A percentile compares a stretch with the other conserved stretches of the same genome.
phyloP scores from a whole-genome alignment of 371 early-diverging fungal genomes.

The Massospora cicadina region DNA sequence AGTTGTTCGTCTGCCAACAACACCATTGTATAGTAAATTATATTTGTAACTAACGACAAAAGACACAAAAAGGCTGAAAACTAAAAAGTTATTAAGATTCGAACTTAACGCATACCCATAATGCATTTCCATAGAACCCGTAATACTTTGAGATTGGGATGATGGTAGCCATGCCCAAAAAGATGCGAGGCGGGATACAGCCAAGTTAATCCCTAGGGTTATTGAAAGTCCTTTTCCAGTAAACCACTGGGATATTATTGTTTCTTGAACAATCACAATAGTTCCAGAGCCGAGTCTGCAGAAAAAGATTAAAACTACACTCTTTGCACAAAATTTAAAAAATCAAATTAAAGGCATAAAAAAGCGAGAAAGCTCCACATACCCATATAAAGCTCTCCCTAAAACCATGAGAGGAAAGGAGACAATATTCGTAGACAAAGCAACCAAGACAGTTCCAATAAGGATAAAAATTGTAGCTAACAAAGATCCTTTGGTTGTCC shows the following conservation, averaged over 20 bases:
- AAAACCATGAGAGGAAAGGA: neutral
- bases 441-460: slow-evolving; percentile 14
- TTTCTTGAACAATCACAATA: slow-evolving; percentile 5
- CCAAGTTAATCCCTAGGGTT: slow-evolving; percentile 27
- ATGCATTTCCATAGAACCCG: slow-evolving; percentile 1
- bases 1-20: slow-evolving; percentile 18
- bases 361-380: neutral
- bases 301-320: neutral
- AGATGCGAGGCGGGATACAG: slow-evolving; percentile 30
- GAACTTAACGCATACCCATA: slow-evolving; percentile 1
- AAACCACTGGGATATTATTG: slow-evolving; percentile 7
- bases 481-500: slow-evolving; percentile 11
- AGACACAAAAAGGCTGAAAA: slow-evolving; percentile 37
- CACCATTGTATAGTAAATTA: slow-evolving; percentile 34
- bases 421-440: neutral
- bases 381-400: slow-evolving; percentile 2
- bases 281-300: neutral
- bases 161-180: slow-evolving; percentile 21
- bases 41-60: slow-evolving; percentile 34
- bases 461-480: slow-evolving; percentile 10
- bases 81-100: slow-evolving; percentile 12
- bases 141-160: slow-evolving; percentile 1
- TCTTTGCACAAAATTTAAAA: neutral
- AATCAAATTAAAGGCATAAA: too few species aligned
- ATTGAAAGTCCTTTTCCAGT: slow-evolving; percentile 16